phyloP scores from a whole-genome alignment of 2,329 filamentous ascomycete species.

The Malbranchea zuffiana region DNA sequence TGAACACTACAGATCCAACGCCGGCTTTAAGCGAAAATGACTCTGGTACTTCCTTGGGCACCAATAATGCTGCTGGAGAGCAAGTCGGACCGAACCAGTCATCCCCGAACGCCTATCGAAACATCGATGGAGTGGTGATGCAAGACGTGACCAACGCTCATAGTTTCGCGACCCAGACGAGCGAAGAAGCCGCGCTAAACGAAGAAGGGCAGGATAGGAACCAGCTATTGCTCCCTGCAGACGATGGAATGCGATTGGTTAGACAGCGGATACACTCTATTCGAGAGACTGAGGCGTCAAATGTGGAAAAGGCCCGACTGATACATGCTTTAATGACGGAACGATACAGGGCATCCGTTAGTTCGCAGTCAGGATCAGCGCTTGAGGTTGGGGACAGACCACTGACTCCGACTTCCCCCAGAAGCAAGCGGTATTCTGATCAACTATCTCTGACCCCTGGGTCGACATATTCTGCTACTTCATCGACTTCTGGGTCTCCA shows the following conservation, averaged over 20 bases:
- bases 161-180: no score
- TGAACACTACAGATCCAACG: no score
- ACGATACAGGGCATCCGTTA: conserved; percentile 46
- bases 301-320: conserved; percentile 56
- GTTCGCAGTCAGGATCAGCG: conserved; percentile 19
- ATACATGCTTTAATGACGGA: conserved; percentile 63
- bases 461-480: conserved; percentile 19
- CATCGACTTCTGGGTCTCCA: conserved; percentile 22
- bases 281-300: conserved; percentile 49
- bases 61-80: no score
- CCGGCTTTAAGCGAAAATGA: no score
- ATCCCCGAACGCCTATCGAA: no score
- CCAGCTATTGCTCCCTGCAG: conserved; percentile 48
- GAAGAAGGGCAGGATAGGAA: conserved; percentile 3
- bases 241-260: conserved; percentile 64
- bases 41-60: no score
- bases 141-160: no score
- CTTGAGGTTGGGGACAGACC: conserved; percentile 20
- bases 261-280: conserved; percentile 58
- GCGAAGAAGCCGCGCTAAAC: neutral
- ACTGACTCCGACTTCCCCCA: conserved; percentile 23
- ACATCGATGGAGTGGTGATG: no score
- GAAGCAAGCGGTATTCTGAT: conserved; percentile 22
- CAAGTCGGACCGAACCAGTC: no score
- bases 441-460: conserved; percentile 20